These are phyloP conservation scores for Podochytrium sp. DNA, from an alignment of 192 early-diverging fungal species.

Conservation along the genomic window DNA sequence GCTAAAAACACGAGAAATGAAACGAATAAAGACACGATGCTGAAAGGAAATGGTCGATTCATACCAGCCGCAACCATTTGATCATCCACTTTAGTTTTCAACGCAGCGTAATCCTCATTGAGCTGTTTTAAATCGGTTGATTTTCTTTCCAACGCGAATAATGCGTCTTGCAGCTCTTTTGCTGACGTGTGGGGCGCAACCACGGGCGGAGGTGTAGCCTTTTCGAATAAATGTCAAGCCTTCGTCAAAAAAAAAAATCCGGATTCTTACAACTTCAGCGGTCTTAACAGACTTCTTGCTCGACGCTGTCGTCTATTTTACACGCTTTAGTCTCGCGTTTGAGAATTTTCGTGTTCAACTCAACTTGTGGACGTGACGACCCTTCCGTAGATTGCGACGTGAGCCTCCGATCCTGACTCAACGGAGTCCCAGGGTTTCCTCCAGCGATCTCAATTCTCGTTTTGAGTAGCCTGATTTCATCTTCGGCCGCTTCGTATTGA, in stretches of 20 bases:
- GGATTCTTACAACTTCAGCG: neutral
- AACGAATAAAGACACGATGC: neutral
- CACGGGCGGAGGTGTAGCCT: neutral
- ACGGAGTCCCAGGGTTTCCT: neutral
- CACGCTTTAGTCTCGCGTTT: neutral
- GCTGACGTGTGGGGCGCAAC: constrained; percentile 26
- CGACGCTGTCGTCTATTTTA: neutral
- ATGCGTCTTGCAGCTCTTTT: constrained; percentile 53
- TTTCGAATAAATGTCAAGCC: neutral
- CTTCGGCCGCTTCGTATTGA: constrained; percentile 49
- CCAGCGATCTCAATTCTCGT: constrained; percentile 10
- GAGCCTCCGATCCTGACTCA: too few relatives aligned
- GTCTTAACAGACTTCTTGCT: constrained; percentile 2
- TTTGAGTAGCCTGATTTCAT: constrained; percentile 52
- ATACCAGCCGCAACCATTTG: constrained; percentile 35
- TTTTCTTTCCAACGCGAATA: constrained; percentile 55
- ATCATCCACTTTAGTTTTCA: constrained; percentile 42
- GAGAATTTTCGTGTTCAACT: neutral
- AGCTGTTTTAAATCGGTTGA: constrained; percentile 48
- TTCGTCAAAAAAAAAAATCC: neutral
- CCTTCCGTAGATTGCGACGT: too few relatives aligned
- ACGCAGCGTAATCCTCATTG: constrained; percentile 42
- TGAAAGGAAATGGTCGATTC: neutral
- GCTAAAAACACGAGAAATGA: neutral
- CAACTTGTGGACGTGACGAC: too few relatives aligned